Evolutionary conservation across 2,329 filamentous ascomycete genomes (phyloP), one percentile per base, ranked within the genome.

Genomic region (Chaetomium sp.): DNA sequence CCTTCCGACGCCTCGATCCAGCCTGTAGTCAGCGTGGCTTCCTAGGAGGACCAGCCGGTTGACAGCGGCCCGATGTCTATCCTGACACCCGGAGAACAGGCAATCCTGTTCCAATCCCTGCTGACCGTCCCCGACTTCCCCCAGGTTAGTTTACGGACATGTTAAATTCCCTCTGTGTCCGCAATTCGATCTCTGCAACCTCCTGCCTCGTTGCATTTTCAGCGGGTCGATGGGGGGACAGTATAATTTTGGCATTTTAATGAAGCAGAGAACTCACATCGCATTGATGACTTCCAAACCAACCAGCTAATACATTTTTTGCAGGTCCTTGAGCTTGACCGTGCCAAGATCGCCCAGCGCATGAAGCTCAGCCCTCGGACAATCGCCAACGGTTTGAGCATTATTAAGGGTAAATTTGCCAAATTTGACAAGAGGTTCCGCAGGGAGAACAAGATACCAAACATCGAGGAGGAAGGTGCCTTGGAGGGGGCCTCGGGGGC

Each of bases 401-500:
- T 36, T 5, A 56, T 56, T 35, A 56, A 53, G 45, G 40, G 14
- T n/a, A 56, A 56, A 32, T 35, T 53, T 7, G 6, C 32, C 19
- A 40, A 41, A 12, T 55, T 19, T 27, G 49, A 56, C 38, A 48
- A 32, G 19, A 40, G 41, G n/a, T 51, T 45, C 33, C 49, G 44
- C 11, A 14, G 42, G 40, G 40, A 43, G 5, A 36, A 47, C 12
- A 50, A 45, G 34, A 27, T 47, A 19, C 36, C 53, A 8, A 9
- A 34, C 14, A 33, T 35, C 10, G 51, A 47, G 19, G 44, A 53
- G 27, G 37, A 34, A 27, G 19, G 19, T 27, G 19, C 19, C 19
- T 27, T 27, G 19, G 19, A 27, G 19, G 19, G 19, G 19, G 19
- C 19, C 19, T 27, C 19, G 19, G 19, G 19, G 14, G 47, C 41